These are phyloP conservation scores for Hyaloscypha bicolor DNA, from an alignment of 495 filamentous ascomycete species.

Conservation along the genomic window DNA sequence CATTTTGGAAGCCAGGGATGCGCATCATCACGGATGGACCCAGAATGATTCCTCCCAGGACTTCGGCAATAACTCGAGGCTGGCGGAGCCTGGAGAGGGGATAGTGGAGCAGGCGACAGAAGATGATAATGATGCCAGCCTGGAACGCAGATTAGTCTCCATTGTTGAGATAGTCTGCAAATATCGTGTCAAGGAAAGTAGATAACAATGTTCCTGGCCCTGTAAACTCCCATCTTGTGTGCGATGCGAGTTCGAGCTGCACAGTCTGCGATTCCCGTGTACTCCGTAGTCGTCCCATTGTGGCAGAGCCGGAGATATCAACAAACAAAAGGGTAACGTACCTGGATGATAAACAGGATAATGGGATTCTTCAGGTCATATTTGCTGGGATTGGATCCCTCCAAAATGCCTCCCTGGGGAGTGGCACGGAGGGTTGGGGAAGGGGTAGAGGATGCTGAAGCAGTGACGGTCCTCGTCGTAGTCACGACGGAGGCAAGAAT, in stretches of 20 bases:
- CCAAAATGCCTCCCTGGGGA: conserved; percentile 70
- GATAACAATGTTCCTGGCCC: neutral
- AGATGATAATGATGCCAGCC: conserved; percentile 87
- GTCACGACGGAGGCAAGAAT: conserved; percentile 12
- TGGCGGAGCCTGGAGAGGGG: conserved; percentile 87
- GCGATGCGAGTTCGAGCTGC: neutral
- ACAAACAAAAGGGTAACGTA: conserved; percentile 34
- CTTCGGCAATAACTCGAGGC: conserved; percentile 93
- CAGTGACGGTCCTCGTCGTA: conserved; percentile 15
- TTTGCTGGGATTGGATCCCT: conserved; percentile 69
- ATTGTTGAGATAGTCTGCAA: neutral
- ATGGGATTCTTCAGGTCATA: conserved; percentile 86
- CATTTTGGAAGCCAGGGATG: conserved; percentile 74
- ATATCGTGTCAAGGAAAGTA: neutral
- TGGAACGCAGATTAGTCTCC: conserved; percentile 43
- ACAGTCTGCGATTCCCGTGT: neutral
- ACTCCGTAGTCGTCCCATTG: conserved; percentile 13
- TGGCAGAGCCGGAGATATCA: conserved; percentile 3
- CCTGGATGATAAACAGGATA: conserved; percentile 93
- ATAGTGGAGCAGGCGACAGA: conserved; percentile 81
- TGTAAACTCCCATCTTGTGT: neutral
- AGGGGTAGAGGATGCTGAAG: conserved; percentile 23
- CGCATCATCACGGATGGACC: conserved; percentile 86
- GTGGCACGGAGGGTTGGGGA: conserved; percentile 39
- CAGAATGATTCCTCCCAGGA: conserved; percentile 88